These are phyloP conservation scores for Syzygium syzygioides DNA, from an alignment of 441 rosid species.

Conservation along the genomic window DNA sequence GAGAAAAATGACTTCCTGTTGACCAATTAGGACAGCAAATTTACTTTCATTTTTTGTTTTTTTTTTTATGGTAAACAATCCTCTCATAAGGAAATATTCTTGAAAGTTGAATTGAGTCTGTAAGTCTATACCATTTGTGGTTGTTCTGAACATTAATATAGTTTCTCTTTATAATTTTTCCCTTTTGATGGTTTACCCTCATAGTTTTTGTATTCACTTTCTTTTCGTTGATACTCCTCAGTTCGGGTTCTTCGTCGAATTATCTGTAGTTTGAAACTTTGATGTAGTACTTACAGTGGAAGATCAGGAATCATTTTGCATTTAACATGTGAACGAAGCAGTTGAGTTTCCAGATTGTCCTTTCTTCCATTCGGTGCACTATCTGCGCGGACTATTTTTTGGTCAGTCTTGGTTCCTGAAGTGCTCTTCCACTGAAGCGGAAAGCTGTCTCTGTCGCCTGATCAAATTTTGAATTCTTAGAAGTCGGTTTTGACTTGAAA, in stretches of 20 bases:
- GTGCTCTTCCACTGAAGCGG: neutral
- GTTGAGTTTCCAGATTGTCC: neutral
- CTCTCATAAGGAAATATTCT: slow-evolving; percentile 34
- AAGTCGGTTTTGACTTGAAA: neutral
- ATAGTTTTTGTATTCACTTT: neutral
- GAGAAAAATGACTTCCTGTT: slow-evolving; percentile 38
- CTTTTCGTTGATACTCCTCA: neutral
- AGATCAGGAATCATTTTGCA: neutral
- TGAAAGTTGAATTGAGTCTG: slow-evolving; percentile 33
- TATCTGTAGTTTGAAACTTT: neutral
- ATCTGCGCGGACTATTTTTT: neutral
- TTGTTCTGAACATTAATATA: slow-evolving; percentile 16
- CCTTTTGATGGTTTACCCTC: neutral
- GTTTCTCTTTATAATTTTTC: slow-evolving; percentile 2
- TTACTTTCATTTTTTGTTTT: slow-evolving; percentile 39
- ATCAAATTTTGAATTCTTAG: neutral
- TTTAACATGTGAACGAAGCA: neutral
- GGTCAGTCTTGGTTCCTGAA: neutral
- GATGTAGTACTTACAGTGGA: neutral
- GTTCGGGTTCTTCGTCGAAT: neutral
- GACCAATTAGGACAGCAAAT: slow-evolving; percentile 41
- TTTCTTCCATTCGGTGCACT: neutral
- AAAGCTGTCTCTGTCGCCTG: neutral
- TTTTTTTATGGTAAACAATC: slow-evolving; percentile 28
- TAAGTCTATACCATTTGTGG: slow-evolving; percentile 24